Evolutionary conservation across 2,329 filamentous ascomycete species (phyloP), one percentile per base, ranked within the genome.

Genomic region (Aspergillus felis): DNA sequence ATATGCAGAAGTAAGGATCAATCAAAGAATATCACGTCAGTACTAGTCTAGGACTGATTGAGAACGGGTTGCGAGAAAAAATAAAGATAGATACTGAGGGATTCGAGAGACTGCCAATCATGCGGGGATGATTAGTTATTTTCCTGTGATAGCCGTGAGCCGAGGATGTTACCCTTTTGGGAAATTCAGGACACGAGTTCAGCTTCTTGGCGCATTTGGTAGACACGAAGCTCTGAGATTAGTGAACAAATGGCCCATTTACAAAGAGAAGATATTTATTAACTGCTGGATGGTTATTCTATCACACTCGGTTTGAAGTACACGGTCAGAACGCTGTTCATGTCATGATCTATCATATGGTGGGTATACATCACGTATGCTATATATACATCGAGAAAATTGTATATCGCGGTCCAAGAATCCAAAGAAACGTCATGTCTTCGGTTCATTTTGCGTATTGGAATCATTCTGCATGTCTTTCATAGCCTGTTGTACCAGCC

Each of bases 401-500:
- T 7, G 22, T 47, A 47, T 22, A 47, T 47, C 4, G 14, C 27
- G 12, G 14, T 47, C 22, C 12, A 47, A 24, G 14, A 17, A 38
- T 7, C 3, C 12, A 24, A 27, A 14, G 14, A 8, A 47, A 14
- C 22, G 14, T 47, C 24, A 47, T 47, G 22, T 7, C 22, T 25
- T 47, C 24, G 12, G n/a, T 1, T 24, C 20, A 24, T 22, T 7
- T 27, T 12, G 22, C 14, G 10, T 25, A 5, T 22, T 24, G 22
- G 22, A 24, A 17, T 14, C 10, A 24, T 24, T 25, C 12, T 47
- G 20, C 24, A 25, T 14, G 41, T 71, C 68, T 57, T 68, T 68
- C 61, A 73, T 48, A 8, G 74, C 76, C 53, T 72, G 69, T 55
- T 79, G 71, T 2, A 79, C 74, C 55, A 81, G 57, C 67, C 71